Base-by-base conservation (phyloP, 139 green algal species). In the Zygnema circumcarinatum region DNA sequence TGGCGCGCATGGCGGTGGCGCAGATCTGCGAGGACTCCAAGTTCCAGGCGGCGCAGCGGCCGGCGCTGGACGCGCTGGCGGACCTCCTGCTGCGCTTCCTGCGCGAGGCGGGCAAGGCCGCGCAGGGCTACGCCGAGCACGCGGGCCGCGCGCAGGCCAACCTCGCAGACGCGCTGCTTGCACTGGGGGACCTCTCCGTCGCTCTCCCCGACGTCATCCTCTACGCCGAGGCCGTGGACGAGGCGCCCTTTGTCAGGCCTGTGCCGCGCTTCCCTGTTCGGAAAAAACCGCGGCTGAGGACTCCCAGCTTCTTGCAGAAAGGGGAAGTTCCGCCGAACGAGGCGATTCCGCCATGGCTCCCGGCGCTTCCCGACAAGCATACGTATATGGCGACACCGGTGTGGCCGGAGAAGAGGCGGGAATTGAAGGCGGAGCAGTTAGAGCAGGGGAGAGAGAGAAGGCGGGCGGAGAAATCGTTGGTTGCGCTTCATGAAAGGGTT, bases 281-380 rank as follows among this genome's bases (percentile, higher is more conserved):
- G 1, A 83, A 85, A 20, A 36, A 78, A 29, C 32, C 41, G 42
- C 39, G 81, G 67, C 31, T 56, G 20, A n/a, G 69, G n/a, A 22
- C 84, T 16, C 81, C 88, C 3, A 92, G 42, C 53, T 92, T 92
- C 40, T 20, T 25, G 16, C 88, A 90, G 52, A 40, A 32, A 1
- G 39, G 75, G 20, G 67, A 93, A 38, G 92, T 96, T 85, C 74
- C 86, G 31, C 92, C 95, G 0, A 92, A 94, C 0, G 35, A 88
- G 0, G 93, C 96, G 86, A 93, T 98, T 3, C 96, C 94, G 0
- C 72, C 83, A 41, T 98, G 94, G 82, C 81, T 98, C 38, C 95
- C 96, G 0, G 94, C 96, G 2, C 94, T 98, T 35, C 96, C 95
- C 21, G 96, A 98, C 91, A 74, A 88, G 35, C 95, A 98, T 92